These are phyloP conservation scores for Sclerotinia spermophila DNA, from an alignment of 2,329 filamentous ascomycete genomes.

Conservation along the genomic window DNA sequence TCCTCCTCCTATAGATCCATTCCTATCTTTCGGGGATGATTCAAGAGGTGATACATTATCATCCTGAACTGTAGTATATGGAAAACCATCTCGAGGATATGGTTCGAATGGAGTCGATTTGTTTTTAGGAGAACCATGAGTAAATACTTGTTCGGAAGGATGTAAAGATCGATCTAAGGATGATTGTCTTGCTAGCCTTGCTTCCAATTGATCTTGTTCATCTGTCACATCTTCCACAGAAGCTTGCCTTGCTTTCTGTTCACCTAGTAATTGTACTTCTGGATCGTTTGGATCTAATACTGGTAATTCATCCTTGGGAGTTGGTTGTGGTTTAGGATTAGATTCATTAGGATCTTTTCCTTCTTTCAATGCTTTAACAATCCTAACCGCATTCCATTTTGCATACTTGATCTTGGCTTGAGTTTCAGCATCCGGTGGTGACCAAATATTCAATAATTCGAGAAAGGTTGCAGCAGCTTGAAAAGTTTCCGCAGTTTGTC, in stretches of 20 bases:
- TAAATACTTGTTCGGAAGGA: slow-evolving; percentile 38
- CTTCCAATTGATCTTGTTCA: slow-evolving; percentile 48
- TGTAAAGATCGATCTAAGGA: slow-evolving; percentile 49
- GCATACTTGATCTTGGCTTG: slow-evolving; percentile 90
- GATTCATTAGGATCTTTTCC: slow-evolving; percentile 89
- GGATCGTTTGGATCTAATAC: slow-evolving; percentile 61
- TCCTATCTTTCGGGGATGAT: slow-evolving; percentile 41
- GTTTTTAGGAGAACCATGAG: slow-evolving; percentile 28
- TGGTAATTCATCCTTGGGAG: slow-evolving; percentile 44
- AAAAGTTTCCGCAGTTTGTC: slow-evolving; percentile 87
- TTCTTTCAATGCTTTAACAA: slow-evolving; percentile 84
- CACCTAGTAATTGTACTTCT: slow-evolving; percentile 54
- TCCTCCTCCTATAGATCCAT: slow-evolving; percentile 51
- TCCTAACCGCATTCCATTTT: slow-evolving; percentile 91
- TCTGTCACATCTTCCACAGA: slow-evolving; percentile 57
- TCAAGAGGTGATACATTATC: slow-evolving; percentile 52
- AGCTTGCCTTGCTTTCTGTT: slow-evolving; percentile 39
- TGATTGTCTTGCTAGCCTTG: slow-evolving; percentile 44
- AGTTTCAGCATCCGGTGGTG: slow-evolving; percentile 67
- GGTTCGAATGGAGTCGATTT: slow-evolving; percentile 37
- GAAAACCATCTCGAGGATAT: slow-evolving; percentile 34
- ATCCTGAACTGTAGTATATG: slow-evolving; percentile 35
- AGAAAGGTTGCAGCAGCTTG: slow-evolving; percentile 90
- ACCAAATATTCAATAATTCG: slow-evolving; percentile 84
- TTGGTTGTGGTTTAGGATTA: slow-evolving; percentile 65